These are phyloP conservation scores for Urochloa ruziziensis DNA, from an alignment of 176 grass and related monocot species.

Conservation along the genomic window DNA sequence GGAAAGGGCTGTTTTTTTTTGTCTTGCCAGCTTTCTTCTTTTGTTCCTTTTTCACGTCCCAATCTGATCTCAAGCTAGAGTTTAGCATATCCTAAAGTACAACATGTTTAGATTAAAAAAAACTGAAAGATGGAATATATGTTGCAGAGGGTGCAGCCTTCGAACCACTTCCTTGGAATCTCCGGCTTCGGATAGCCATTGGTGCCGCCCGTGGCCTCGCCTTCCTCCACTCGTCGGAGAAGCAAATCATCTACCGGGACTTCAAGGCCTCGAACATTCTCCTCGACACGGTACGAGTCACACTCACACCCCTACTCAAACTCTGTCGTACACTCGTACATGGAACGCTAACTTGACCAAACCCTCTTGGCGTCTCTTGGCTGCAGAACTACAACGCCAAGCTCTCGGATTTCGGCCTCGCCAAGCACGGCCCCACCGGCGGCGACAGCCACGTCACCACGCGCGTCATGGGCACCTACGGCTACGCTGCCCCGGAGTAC, in stretches of 20 bases:
- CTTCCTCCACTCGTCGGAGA: constrained; percentile 71
- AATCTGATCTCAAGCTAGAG: no score
- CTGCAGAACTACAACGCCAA: constrained; percentile 1
- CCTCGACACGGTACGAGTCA: constrained; percentile 53
- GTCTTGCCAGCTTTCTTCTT: neutral
- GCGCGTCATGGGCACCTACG: constrained; percentile 81
- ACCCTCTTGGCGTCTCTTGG: neutral
- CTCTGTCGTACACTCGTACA: no score
- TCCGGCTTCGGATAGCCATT: constrained; percentile 55
- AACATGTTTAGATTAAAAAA: neutral
- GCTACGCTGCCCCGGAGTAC: constrained; percentile 91
- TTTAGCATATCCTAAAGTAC: neutral
- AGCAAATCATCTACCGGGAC: constrained; percentile 67
- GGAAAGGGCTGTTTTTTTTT: neutral
- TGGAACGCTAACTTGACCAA: no score
- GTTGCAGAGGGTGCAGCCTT: constrained; percentile 41
- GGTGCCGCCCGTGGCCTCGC: constrained; percentile 58
- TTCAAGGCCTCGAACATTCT: constrained; percentile 80
- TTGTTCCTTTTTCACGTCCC: neutral
- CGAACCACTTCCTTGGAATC: constrained; percentile 44
- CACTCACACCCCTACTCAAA: neutral
- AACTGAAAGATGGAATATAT: neutral
- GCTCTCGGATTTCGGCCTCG: constrained; percentile 53
- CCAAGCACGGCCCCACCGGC: constrained; percentile 44
- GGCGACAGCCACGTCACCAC: constrained; percentile 71